Base-by-base conservation (phyloP, 768 basidiomycete genomes). In the Suillus tomentosus region DNA sequence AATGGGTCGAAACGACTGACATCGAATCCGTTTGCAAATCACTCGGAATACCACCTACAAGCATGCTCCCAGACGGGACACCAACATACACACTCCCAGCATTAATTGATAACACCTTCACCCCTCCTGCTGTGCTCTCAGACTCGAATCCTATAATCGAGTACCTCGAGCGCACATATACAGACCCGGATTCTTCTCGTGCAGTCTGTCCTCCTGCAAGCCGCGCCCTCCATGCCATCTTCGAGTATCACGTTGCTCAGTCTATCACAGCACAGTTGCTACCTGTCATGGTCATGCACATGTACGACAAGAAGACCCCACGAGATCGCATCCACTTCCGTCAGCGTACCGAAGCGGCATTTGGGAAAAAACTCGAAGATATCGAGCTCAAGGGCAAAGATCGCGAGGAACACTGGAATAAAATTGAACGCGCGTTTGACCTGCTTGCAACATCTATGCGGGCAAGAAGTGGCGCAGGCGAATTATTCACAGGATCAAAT, bases 131-230 rank as follows among this genome's bases (percentile, higher is more conserved):
- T 8, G 59, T 68, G n/a, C 48, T 79, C 3, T 73, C 77, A 7
- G 78, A 80, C 61, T 78, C 77, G 9, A 70, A 69, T 3, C 72
- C 72, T 22, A 80, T 80, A 54, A 68, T 78, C 27, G 72, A 75
- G 57, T 79, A 79, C 65, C 74, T 80, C 45, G 79, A 80, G 42
- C 68, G 61, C 22, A 70, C 69, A n/a, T 73, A 69, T 43, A 65
- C 67, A 19, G 59, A 62, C 36, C 67, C 66, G 9, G 71, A 70
- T 6, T 62, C 51, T 53, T 51, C 56, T n/a, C 59, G 59, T 15
- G 50, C 53, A 51, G 50, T 72, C 31, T 65, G 64, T 40, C 78
- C 74, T 1, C 62, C 54, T 6, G 60, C 67, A 42, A 72, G 67
- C 22, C 65, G 64, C 24, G 64, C 69, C 8, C 67, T 71, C 8